phyloP scores from a whole-genome alignment of 495 filamentous ascomycete species.

The Penicillium arizonense region DNA sequence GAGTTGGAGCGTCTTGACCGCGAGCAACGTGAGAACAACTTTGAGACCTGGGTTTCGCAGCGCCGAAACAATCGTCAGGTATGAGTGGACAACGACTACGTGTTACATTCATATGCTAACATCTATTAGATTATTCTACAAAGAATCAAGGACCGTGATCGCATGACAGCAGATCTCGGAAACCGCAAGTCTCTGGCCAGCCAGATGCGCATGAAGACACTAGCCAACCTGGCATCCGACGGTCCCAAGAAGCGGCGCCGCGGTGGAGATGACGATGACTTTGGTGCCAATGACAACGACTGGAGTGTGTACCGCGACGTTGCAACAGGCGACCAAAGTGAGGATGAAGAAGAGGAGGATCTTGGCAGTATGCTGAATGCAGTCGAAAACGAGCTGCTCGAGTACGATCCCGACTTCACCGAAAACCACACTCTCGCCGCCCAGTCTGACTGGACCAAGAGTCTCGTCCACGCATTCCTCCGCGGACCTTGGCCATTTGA shows the following conservation, averaged over 20 bases:
- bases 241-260: constrained; percentile 81
- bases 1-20: constrained; percentile 81
- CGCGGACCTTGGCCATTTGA: constrained; percentile 87
- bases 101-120: constrained; percentile 7
- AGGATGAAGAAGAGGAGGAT: constrained; percentile 86
- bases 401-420: constrained; percentile 83
- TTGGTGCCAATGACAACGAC: constrained; percentile 95
- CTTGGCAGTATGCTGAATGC: constrained; percentile 65
- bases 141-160: constrained; percentile 88
- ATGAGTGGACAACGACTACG: constrained; percentile 9
- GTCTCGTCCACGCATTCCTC: constrained; percentile 81
- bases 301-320: constrained; percentile 96
- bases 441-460: constrained; percentile 91
- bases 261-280: constrained; percentile 80
- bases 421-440: constrained; percentile 90
- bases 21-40: constrained; percentile 77
- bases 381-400: constrained; percentile 79
- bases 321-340: constrained; percentile 71
- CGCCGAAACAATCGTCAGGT: constrained; percentile 70
- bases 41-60: constrained; percentile 84
- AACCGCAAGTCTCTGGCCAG: constrained; percentile 94
- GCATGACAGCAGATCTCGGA: constrained; percentile 86
- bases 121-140: constrained; percentile 57
- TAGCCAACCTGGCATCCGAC: constrained; percentile 95
- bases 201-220: constrained; percentile 95